These are phyloP conservation scores for Arachis monticola DNA, from an alignment of 331 rosid genomes.

Conservation along the genomic window DNA sequence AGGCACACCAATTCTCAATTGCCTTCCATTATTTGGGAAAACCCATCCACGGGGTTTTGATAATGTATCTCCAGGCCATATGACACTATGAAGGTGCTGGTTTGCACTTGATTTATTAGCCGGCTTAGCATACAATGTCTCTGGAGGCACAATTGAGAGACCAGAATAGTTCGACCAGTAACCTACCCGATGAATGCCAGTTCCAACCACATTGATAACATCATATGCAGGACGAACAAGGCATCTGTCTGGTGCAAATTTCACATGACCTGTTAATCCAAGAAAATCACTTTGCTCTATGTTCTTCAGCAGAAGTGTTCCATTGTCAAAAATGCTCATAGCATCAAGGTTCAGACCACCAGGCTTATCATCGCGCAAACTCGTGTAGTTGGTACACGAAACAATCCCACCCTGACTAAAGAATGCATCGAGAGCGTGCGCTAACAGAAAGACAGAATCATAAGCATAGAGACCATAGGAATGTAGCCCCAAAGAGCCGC, in stretches of 20 bases:
- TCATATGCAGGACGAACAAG: constrained; percentile 83
- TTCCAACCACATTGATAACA: constrained; percentile 74
- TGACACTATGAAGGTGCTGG: constrained; percentile 62
- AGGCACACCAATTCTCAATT: constrained; percentile 81
- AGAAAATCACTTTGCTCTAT: constrained; percentile 65
- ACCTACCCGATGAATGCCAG: constrained; percentile 74
- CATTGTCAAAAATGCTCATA: constrained; percentile 82
- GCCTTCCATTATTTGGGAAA: constrained; percentile 85
- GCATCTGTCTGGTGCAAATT: constrained; percentile 60
- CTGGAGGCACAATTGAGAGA: constrained; percentile 75
- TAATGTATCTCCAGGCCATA: constrained; percentile 94
- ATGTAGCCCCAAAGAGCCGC: constrained; percentile 70
- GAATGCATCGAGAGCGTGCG: constrained; percentile 78
- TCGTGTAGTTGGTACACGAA: constrained; percentile 74
- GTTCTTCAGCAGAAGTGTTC: constrained; percentile 63
- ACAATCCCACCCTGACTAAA: constrained; percentile 67
- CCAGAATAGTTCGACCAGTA: constrained; percentile 98
- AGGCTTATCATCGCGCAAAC: constrained; percentile 41
- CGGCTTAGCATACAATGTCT: constrained; percentile 73
- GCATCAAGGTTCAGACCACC: constrained; percentile 76
- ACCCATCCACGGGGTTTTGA: constrained; percentile 96
- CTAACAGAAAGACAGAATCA: constrained; percentile 86
- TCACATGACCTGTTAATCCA: constrained; percentile 81
- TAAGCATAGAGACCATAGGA: constrained; percentile 90
- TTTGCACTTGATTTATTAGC: constrained; percentile 75